Conservation (phyloP, 345 rosid species). For the Populus pruinosa region DNA sequence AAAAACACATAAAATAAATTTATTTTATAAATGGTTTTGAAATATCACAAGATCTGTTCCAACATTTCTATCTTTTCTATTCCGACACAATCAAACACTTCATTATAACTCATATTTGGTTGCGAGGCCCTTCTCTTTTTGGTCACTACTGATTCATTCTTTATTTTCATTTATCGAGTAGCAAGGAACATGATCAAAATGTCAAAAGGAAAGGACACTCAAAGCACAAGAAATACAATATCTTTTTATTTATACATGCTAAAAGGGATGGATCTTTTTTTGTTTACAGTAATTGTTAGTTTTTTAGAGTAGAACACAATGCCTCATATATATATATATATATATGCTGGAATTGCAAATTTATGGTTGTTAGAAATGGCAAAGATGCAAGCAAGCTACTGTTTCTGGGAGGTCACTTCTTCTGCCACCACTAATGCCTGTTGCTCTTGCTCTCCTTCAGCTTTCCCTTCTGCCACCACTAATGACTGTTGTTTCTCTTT, state of each 20-base stretch:
- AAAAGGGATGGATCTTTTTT: not conserved
- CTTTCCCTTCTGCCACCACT: conserved; percentile 37
- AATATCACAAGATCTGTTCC: too few species aligned
- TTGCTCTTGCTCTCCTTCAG: conserved; percentile 22
- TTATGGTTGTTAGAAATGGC: not conserved
- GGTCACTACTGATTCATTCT: not conserved
- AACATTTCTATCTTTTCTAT: too few species aligned
- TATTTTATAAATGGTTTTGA: too few species aligned
- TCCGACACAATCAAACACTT: too few species aligned
- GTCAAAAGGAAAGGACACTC: not conserved
- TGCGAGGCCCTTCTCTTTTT: too few species aligned
- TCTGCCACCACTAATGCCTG: not conserved
- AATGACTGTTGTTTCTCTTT: conserved; percentile 39
- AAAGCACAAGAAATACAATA: not conserved
- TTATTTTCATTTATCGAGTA: not conserved
- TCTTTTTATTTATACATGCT: not conserved
- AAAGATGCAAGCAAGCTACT: not conserved
- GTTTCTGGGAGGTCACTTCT: not conserved
- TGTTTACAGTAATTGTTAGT: not conserved
- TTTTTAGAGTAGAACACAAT: not conserved
- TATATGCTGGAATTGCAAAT: not conserved
- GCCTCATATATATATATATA: not conserved
- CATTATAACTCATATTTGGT: too few species aligned
- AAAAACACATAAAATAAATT: too few species aligned
- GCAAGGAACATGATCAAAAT: not conserved